Percentiles rank a stretch among this genome's conserved stretches.
Evolutionary conservation across 495 filamentous ascomycete species (phyloP).

Genomic region (Penicillium samsonianum): DNA sequence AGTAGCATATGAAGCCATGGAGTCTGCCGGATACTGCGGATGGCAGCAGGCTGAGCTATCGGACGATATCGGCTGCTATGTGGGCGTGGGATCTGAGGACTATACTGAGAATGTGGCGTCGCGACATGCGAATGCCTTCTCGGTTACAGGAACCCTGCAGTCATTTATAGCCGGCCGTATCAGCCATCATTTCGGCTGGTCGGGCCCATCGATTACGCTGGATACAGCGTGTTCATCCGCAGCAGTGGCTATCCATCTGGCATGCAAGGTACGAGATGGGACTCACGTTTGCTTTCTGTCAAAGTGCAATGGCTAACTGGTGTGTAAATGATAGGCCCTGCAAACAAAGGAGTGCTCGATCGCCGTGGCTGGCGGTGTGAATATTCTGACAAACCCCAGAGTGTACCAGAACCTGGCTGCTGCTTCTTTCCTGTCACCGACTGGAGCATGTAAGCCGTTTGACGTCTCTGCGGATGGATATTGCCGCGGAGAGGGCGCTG

Average conservation of each 20-base stretch:
- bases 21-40: slow-evolving; percentile 12
- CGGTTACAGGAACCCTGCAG: slow-evolving; percentile 26
- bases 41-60: not conserved
- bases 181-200: slow-evolving; percentile 34
- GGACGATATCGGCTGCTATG: slow-evolving; percentile 32
- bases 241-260: slow-evolving; percentile 20
- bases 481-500: slow-evolving; percentile 64
- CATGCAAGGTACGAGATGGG: slow-evolving; percentile 12
- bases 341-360: slow-evolving; percentile 2
- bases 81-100: slow-evolving; percentile 33
- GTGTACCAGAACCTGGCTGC: slow-evolving; percentile 21
- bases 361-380: slow-evolving; percentile 33
- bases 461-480: slow-evolving; percentile 67
- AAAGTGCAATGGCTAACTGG: no score
- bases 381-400: slow-evolving; percentile 32
- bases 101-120: slow-evolving; percentile 36
- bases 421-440: slow-evolving; percentile 30
- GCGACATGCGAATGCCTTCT: slow-evolving; percentile 33
- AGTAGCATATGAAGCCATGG: slow-evolving; percentile 39
- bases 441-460: slow-evolving; percentile 59
- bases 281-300: not conserved
- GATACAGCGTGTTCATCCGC: slow-evolving; percentile 39
- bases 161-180: slow-evolving; percentile 9
- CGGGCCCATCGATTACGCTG: slow-evolving; percentile 32
- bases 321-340: slow-evolving; percentile 3